A percentile compares a stretch with the other conserved stretches of the same genome.
Conservation (phyloP, 805 yeast genomes). For the Candida manassasensis region DNA sequence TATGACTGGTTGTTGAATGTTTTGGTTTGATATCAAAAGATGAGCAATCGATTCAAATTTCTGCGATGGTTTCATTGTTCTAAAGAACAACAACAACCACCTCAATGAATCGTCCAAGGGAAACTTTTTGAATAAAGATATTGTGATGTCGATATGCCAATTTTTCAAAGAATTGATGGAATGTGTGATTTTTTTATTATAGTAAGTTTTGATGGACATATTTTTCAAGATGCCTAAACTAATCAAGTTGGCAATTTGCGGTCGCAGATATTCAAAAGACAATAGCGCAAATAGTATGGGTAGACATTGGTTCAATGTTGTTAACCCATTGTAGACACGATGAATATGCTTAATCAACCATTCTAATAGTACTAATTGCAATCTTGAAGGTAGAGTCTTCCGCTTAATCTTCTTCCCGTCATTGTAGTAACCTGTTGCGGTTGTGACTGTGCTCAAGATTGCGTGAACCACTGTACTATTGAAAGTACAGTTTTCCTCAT, state of each 20-base stretch:
- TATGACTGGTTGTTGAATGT: not conserved
- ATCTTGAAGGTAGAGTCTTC: slow-evolving; percentile 9
- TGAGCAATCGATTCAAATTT: slow-evolving; percentile 6
- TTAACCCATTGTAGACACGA: slow-evolving; percentile 11
- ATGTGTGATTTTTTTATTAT: slow-evolving; percentile 9
- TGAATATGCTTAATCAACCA: slow-evolving; percentile 20
- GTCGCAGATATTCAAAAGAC: slow-evolving; percentile 23
- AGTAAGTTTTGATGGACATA: slow-evolving; percentile 9
- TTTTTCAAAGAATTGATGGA: slow-evolving; percentile 11
- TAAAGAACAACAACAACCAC: slow-evolving; percentile 18
- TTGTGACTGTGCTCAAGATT: slow-evolving; percentile 12
- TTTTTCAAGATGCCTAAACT: slow-evolving; percentile 15
- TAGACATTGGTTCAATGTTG: slow-evolving; percentile 10
- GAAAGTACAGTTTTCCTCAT: not conserved
- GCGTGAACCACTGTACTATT: not conserved
- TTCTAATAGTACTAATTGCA: slow-evolving; percentile 18
- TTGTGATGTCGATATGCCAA: slow-evolving; percentile 29
- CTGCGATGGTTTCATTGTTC: slow-evolving; percentile 15
- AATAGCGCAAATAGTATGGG: slow-evolving; percentile 18
- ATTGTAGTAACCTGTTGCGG: slow-evolving; percentile 14
- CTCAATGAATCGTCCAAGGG: slow-evolving; percentile 28
- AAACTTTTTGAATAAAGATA: slow-evolving; percentile 23
- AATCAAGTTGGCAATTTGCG: slow-evolving; percentile 17
- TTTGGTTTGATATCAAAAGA: not conserved
- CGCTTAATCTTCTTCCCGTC: slow-evolving; percentile 11